These are phyloP conservation scores for Hypoxylon cercidicola DNA, from an alignment of 495 filamentous ascomycete genomes.

Conservation along the genomic window DNA sequence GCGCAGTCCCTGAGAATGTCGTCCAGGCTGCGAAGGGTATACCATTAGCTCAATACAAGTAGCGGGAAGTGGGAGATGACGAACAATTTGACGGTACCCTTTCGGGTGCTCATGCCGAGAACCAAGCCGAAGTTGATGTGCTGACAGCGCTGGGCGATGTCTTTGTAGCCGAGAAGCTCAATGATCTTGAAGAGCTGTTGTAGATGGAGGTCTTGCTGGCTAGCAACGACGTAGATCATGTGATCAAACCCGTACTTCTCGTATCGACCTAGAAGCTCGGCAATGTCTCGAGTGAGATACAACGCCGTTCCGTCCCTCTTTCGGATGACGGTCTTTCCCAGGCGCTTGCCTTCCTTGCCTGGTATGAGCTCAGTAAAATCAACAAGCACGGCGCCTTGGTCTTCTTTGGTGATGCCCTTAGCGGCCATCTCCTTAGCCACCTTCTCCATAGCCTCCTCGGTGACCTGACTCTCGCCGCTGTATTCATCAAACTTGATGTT, in stretches of 20 bases:
- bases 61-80: background rate
- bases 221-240: conserved; percentile 76
- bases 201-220: conserved; percentile 69
- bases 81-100: conserved; percentile 59
- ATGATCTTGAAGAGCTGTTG: conserved; percentile 74
- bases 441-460: conserved; percentile 80
- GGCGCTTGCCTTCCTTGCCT: conserved; percentile 66
- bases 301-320: conserved; percentile 71
- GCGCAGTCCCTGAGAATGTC: conserved; percentile 70
- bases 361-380: conserved; percentile 82
- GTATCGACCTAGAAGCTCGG: conserved; percentile 67
- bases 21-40: conserved; percentile 63
- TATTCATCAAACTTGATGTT: conserved; percentile 97
- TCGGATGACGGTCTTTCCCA: conserved; percentile 65
- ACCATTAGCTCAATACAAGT: conserved; percentile 8
- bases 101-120: conserved; percentile 71
- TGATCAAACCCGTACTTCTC: conserved; percentile 73
- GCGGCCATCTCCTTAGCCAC: conserved; percentile 73
- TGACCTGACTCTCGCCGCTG: conserved; percentile 92
- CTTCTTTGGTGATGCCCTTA: conserved; percentile 78
- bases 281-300: conserved; percentile 74
- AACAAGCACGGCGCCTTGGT: conserved; percentile 88
- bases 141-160: conserved; percentile 65
- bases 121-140: conserved; percentile 74
- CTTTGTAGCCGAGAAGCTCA: conserved; percentile 66